Conservation (phyloP, 2,329 filamentous ascomycete genomes). For the Mycogone perniciosa region DNA sequence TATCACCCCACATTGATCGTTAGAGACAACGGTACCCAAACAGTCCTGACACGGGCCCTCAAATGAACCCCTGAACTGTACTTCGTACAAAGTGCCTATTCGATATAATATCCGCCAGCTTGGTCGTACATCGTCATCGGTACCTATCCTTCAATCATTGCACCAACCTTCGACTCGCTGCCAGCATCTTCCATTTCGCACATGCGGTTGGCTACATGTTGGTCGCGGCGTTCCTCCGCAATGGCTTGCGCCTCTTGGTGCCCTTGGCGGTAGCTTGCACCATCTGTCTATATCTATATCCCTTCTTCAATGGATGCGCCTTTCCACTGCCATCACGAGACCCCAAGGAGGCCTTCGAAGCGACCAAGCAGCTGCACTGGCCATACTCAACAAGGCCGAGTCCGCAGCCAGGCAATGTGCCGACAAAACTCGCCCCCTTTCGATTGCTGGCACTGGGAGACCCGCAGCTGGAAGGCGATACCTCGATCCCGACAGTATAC, state of each 20-base stretch:
- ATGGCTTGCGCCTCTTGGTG: slow-evolving; percentile 45
- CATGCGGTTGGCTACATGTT: slow-evolving; percentile 44
- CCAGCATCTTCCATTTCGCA: slow-evolving; percentile 14
- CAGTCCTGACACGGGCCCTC: no score
- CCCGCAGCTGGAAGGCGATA: slow-evolving; percentile 89
- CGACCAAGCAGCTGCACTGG: slow-evolving; percentile 37
- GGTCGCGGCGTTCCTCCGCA: slow-evolving; percentile 47
- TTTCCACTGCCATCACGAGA: slow-evolving; percentile 57
- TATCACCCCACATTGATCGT: no score
- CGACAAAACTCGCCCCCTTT: slow-evolving; percentile 58
- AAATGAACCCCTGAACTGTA: no score
- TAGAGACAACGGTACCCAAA: no score
- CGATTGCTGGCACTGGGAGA: slow-evolving; percentile 83
- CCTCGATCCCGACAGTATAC: slow-evolving; percentile 61
- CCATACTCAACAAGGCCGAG: slow-evolving; percentile 23
- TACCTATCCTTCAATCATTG: background rate
- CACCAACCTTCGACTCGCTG: background rate
- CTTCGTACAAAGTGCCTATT: no score
- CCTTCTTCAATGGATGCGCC: slow-evolving; percentile 69
- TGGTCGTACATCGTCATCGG: background rate
- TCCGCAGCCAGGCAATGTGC: slow-evolving; percentile 16
- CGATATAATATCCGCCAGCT: no score
- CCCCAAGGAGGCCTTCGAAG: slow-evolving; percentile 27
- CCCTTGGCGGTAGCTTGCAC: slow-evolving; percentile 65
- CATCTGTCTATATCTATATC: slow-evolving; percentile 81